These are phyloP conservation scores for Carex cristatella DNA, from an alignment of 176 grass and related monocot genomes.

Conservation along the genomic window DNA sequence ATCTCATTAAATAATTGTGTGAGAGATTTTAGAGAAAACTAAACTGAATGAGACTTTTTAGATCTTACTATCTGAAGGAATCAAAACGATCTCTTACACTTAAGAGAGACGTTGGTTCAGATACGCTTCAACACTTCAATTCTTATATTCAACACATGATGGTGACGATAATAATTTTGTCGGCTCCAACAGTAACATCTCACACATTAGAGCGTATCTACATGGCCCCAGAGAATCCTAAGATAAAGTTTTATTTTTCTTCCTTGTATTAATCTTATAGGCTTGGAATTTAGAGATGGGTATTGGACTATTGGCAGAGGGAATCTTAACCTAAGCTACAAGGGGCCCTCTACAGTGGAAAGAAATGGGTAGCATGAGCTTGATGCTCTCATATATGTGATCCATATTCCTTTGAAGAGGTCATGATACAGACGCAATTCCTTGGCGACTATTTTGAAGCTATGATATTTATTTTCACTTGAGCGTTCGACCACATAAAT, in stretches of 20 bases:
- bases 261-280: background rate
- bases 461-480: slow-evolving; percentile 44
- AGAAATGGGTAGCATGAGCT: slow-evolving; percentile 11
- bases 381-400: slow-evolving; percentile 32
- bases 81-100: too few relatives aligned
- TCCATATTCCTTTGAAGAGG: slow-evolving; percentile 33
- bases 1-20: too few relatives aligned
- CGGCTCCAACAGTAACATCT: background rate
- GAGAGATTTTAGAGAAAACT: too few relatives aligned
- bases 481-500: slow-evolving; percentile 44
- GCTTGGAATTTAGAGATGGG: background rate
- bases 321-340: slow-evolving; percentile 2
- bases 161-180: too few relatives aligned
- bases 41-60: too few relatives aligned
- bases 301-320: background rate
- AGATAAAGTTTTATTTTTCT: background rate
- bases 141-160: too few relatives aligned
- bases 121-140: too few relatives aligned
- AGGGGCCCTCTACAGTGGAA: slow-evolving; percentile 1
- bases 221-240: background rate
- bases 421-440: slow-evolving; percentile 25
- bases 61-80: too few relatives aligned
- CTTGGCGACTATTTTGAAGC: background rate
- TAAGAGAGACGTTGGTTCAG: too few relatives aligned
- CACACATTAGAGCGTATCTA: background rate